These are phyloP conservation scores for Blastocystis sp. DNA, from an alignment of 352 stramenopile genomes.

Conservation along the genomic window DNA sequence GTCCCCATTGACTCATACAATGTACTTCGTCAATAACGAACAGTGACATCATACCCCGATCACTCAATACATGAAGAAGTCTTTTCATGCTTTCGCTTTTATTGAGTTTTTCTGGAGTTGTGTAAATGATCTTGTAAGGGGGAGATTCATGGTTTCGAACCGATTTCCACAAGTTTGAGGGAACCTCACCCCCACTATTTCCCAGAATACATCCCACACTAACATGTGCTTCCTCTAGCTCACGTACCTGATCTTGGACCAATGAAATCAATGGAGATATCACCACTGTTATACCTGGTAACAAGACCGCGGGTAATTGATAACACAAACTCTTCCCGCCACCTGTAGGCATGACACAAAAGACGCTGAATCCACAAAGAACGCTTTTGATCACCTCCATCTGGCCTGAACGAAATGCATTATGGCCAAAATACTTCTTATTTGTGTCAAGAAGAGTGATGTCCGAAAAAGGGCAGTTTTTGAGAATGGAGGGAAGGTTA, in stretches of 20 bases:
- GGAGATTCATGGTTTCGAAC: neutral
- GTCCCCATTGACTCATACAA: slow-evolving; percentile 86
- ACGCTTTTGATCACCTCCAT: slow-evolving; percentile 63
- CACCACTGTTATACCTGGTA: slow-evolving; percentile 79
- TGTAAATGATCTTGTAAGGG: slow-evolving; percentile 10
- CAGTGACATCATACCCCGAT: slow-evolving; percentile 68
- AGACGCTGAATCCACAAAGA: slow-evolving; percentile 67
- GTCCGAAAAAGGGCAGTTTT: neutral
- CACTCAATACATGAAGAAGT: slow-evolving; percentile 30
- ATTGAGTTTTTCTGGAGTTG: slow-evolving; percentile 54
- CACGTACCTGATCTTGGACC: slow-evolving; percentile 83
- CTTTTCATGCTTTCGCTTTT: slow-evolving; percentile 31
- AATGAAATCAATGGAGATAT: slow-evolving; percentile 84
- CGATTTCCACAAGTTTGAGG: neutral
- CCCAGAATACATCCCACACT: slow-evolving; percentile 64
- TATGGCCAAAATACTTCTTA: slow-evolving; percentile 64
- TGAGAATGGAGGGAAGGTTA: neutral
- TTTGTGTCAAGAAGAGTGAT: slow-evolving; percentile 3
- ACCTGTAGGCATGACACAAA: slow-evolving; percentile 91
- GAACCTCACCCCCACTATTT: neutral
- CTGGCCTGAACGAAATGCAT: slow-evolving; percentile 64
- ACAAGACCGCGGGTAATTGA: slow-evolving; percentile 81
- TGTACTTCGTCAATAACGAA: slow-evolving; percentile 88
- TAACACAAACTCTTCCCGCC: slow-evolving; percentile 97
- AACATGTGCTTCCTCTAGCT: slow-evolving; percentile 71